A percentile compares a stretch with the other conserved stretches of the same genome.
Evolutionary conservation across 75 land plant genomes (phyloP).

Genomic region (Cunninghamia lanceolata): DNA sequence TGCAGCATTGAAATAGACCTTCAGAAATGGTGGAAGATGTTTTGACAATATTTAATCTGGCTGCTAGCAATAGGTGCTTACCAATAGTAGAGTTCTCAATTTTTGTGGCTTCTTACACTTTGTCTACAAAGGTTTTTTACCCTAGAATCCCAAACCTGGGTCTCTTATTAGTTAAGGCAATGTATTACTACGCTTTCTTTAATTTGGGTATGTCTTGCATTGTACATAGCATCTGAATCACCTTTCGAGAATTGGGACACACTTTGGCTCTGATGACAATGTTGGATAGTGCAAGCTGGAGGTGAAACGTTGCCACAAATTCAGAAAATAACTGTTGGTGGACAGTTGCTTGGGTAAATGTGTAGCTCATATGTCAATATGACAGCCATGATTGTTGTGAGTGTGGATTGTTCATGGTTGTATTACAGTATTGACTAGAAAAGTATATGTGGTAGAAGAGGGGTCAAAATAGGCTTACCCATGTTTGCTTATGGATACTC

Average conservation of each 20-base stretch:
- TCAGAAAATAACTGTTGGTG: not conserved
- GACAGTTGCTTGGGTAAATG: not conserved
- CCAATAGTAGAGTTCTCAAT: not conserved
- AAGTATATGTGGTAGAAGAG: not conserved
- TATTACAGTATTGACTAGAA: not conserved
- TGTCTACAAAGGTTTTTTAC: not conserved
- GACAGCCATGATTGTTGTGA: not conserved
- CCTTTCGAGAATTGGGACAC: not conserved
- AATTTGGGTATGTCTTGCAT: not conserved
- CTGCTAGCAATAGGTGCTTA: not conserved
- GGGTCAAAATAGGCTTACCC: not conserved
- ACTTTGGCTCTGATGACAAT: not conserved
- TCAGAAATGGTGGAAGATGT: too few species aligned
- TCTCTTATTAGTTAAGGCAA: not conserved
- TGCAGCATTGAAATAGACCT: too few species aligned
- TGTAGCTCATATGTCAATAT: not conserved
- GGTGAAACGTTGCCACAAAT: not conserved
- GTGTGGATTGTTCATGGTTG: not conserved
- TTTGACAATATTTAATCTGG: not conserved
- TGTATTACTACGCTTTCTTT: not conserved
- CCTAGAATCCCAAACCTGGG: not conserved
- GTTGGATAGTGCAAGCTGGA: not conserved
- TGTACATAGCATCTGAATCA: not conserved
- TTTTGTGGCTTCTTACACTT: not conserved
- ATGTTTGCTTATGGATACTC: not conserved